Evolutionary conservation across 345 rosid genomes (phyloP), one percentile per base, ranked within the genome.

Genomic region (Iberis pinnata): DNA sequence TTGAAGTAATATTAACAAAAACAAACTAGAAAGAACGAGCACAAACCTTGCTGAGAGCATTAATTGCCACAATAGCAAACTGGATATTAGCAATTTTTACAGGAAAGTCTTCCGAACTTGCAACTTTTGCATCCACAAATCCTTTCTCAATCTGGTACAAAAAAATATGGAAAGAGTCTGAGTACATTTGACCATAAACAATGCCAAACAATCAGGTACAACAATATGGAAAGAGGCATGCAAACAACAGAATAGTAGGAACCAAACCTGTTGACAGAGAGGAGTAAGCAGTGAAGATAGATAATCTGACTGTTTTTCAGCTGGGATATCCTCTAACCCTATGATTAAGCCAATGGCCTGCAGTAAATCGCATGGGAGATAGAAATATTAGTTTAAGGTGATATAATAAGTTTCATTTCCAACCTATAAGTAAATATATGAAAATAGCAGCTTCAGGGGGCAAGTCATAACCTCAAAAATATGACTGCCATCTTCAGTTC

Each of bases 11-110:
- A 26, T 47, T 35, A 25, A 43, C 41, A 53, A 53, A 58, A 26
- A 26, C 11, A 60, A 61, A 36, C 37, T 55, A 35, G 26, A 55
- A 55, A 13, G 35, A 40, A 15, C 8, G 19, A 18, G 58, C 42
- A 56, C 25, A 38, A 58, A 92, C 96, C 98, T 92, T 92, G 92
- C 98, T 92, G 63, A 87, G 84, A 50, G 98, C 83, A 77, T 81
- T 92, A 19, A 92, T 82, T 45, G 96, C 93, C 76, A 87, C 66
- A 43, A 87, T 83, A 63, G 81, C 78, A 56, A 73, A 89, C 70
- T 87, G 95, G 40, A 85, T 55, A 52, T 69, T 74, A 7, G 74
- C 78, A 59, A 87, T 55, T 69, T 77, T 85, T 22, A 43, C 61
- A 32, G 78, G 65, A 63, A 73, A 77, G 22, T 83, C 89, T 44